These are phyloP conservation scores for Lycium ferocissimum DNA, from an alignment of 257 asterid genomes.

Conservation along the genomic window DNA sequence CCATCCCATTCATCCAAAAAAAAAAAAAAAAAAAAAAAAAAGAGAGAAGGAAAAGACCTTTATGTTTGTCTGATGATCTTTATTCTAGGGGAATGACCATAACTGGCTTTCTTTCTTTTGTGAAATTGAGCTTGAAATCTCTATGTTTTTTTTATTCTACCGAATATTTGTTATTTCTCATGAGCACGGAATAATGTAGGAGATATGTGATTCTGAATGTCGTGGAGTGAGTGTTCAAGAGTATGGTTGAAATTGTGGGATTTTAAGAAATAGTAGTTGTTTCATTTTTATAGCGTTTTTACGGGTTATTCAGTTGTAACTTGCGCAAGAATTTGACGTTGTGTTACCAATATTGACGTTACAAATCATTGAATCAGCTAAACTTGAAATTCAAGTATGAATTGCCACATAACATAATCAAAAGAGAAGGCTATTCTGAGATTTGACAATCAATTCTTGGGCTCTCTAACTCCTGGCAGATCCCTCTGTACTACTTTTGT, in stretches of 20 bases:
- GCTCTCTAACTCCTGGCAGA: too few relatives aligned
- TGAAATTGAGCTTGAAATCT: background rate
- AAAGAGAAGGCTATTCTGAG: background rate
- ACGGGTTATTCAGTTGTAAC: background rate
- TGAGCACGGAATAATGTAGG: background rate
- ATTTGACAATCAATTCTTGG: background rate
- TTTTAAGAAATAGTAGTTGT: too few relatives aligned
- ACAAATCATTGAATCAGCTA: background rate
- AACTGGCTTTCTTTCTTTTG: background rate
- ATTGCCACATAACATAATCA: background rate
- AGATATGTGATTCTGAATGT: background rate
- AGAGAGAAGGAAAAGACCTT: background rate
- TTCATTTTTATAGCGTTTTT: too few relatives aligned
- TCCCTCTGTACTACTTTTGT: too few relatives aligned
- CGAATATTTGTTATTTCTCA: background rate
- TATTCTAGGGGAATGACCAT: background rate
- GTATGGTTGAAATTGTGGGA: background rate
- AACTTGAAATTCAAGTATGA: background rate
- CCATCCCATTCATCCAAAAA: background rate
- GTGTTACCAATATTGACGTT: background rate
- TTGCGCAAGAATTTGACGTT: background rate
- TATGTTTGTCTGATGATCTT: background rate
- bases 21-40: too few relatives aligned
- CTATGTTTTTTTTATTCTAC: background rate
- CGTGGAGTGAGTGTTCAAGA: background rate